Evolutionary conservation across 75 land plant species (phyloP).

Genomic region (Isoetes taiwanensis): DNA sequence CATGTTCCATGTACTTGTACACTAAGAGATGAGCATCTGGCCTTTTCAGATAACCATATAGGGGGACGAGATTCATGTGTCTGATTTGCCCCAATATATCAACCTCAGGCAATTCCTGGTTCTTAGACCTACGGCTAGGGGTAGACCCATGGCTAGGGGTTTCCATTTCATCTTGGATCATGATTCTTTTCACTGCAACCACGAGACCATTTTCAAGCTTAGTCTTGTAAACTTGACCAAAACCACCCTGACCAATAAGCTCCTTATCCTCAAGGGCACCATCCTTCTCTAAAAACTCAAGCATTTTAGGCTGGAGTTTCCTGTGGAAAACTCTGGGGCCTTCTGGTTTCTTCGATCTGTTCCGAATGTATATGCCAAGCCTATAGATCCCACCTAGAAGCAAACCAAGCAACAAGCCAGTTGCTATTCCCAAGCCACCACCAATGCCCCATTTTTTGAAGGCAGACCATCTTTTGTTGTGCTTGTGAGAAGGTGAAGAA

Average conservation of each 20-base stretch:
- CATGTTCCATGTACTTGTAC: conserved; percentile 39
- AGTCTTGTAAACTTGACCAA: conserved; percentile 37
- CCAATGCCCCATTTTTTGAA: too few relatives aligned
- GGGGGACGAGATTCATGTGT: conserved; percentile 44
- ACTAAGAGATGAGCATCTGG: conserved; percentile 31
- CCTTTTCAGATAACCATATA: conserved; percentile 44
- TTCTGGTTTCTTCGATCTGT: too few relatives aligned
- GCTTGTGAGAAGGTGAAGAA: too few relatives aligned
- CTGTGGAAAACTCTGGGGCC: neutral
- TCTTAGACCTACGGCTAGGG: conserved; percentile 22
- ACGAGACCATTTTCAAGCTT: conserved; percentile 34
- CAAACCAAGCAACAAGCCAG: too few relatives aligned
- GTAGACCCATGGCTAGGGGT: conserved; percentile 6
- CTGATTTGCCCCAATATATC: conserved; percentile 33
- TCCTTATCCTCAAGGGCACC: conserved; percentile 23
- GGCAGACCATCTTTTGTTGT: too few relatives aligned
- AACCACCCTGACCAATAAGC: conserved; percentile 31
- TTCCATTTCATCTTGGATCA: conserved; percentile 18
- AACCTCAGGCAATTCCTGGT: conserved; percentile 33
- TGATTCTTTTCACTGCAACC: conserved; percentile 47
- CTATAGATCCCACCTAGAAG: too few relatives aligned
- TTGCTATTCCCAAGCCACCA: too few relatives aligned
- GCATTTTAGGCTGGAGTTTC: conserved; percentile 24
- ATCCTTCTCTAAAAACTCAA: conserved; percentile 17
- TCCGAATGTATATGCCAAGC: too few relatives aligned